Conservation (phyloP, 345 rosid genomes). For the Brassica napus region DNA sequence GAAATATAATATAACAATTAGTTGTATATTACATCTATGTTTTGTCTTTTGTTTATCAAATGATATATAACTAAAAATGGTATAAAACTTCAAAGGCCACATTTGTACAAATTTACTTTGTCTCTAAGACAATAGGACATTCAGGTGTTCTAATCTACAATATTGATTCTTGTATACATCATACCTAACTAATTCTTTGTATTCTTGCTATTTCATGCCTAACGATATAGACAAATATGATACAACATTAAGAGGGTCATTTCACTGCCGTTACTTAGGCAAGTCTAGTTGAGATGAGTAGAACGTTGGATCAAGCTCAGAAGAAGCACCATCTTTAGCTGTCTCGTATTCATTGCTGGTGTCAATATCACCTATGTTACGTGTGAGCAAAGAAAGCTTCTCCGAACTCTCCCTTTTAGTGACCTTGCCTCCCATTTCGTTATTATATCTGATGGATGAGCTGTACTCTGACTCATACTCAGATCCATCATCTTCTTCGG, state of each 20-base stretch:
- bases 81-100: too few relatives aligned
- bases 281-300: conserved; percentile 7
- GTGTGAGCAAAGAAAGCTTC: conserved; percentile 16
- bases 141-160: not conserved
- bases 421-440: too few relatives aligned
- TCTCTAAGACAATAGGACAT: too few relatives aligned
- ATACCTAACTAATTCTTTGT: not conserved
- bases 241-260: conserved; percentile 5
- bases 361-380: not conserved
- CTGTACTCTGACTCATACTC: conserved; percentile 35
- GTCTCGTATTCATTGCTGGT: conserved; percentile 1
- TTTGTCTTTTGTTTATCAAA: too few relatives aligned
- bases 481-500: conserved; percentile 37
- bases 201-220: not conserved
- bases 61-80: too few relatives aligned
- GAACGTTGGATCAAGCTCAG: conserved; percentile 4
- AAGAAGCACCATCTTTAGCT: conserved; percentile 9
- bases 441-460: too few relatives aligned
- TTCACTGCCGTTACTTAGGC: conserved; percentile 13
- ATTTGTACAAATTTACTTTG: too few relatives aligned
- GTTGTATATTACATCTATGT: too few relatives aligned
- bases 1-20: too few relatives aligned
- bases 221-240: conserved; percentile 7
- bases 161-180: not conserved
- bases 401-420: too few relatives aligned